Evolutionary conservation across 2,329 filamentous ascomycete species (phyloP).

Genomic region (Sporothrix inflata): DNA sequence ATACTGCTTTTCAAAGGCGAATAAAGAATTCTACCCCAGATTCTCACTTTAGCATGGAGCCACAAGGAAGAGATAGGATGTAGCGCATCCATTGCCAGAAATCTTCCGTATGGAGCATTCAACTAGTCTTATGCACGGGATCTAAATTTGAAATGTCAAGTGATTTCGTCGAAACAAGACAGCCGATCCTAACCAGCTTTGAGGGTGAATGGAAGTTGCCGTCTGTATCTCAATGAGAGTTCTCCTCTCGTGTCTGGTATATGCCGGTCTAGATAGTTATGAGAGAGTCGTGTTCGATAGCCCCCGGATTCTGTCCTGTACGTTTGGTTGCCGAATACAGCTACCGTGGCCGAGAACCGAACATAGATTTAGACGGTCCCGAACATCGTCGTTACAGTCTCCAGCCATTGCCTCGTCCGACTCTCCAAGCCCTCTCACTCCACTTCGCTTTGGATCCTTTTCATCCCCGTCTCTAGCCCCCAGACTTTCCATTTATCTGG

Average conservation of each 20-base stretch:
- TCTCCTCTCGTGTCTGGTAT: neutral
- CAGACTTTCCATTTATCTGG: neutral
- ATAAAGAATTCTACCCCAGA: neutral
- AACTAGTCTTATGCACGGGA: neutral
- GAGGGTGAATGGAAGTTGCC: neutral
- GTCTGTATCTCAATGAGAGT: neutral
- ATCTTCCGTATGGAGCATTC: neutral
- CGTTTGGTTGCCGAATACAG: neutral
- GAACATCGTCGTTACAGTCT: neutral
- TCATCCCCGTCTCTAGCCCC: neutral
- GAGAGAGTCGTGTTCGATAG: neutral
- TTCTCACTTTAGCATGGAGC: neutral
- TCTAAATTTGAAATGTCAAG: neutral
- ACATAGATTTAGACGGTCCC: neutral
- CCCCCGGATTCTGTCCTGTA: neutral
- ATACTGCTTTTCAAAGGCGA: too few species aligned
- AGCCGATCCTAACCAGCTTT: neutral
- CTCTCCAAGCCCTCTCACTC: neutral
- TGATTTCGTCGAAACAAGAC: neutral
- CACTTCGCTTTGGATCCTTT: neutral
- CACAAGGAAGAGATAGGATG: too few species aligned
- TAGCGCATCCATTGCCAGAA: neutral
- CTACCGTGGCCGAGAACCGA: neutral
- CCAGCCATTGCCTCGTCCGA: too few species aligned
- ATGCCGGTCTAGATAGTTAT: neutral